A percentile compares a stretch with the other conserved stretches of the same genome.
Conservation (phyloP, 768 basidiomycete species). For the Leccinum arenicola region DNA sequence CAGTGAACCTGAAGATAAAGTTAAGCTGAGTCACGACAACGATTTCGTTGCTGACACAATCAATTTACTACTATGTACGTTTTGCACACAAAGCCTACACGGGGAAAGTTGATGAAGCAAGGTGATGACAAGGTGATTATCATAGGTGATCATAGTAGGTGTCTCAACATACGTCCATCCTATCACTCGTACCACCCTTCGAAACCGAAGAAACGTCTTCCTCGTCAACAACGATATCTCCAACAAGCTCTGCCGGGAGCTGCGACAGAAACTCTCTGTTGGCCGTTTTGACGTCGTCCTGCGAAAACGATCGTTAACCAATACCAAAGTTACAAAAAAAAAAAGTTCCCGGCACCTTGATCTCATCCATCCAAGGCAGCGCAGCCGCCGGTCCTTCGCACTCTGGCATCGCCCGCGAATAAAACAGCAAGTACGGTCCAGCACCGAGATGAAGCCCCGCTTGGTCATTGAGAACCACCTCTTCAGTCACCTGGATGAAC, state of each 20-base stretch:
- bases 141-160: neutral
- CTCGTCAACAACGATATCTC: slow-evolving; percentile 21
- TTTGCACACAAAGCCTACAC: too few species aligned
- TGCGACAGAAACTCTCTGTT: slow-evolving; percentile 36
- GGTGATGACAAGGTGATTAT: neutral
- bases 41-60: too few species aligned
- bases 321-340: neutral
- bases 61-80: too few species aligned
- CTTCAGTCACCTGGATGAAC: slow-evolving; percentile 59
- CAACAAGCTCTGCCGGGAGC: slow-evolving; percentile 31
- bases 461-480: slow-evolving; percentile 62
- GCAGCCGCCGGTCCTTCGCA: slow-evolving; percentile 6
- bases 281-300: slow-evolving; percentile 36
- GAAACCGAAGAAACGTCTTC: neutral
- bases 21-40: too few species aligned
- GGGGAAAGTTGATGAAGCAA: too few species aligned
- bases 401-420: slow-evolving; percentile 40
- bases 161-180: slow-evolving; percentile 19
- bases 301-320: neutral
- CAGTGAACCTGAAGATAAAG: too few species aligned
- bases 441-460: slow-evolving; percentile 72
- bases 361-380: slow-evolving; percentile 31
- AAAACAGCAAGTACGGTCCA: slow-evolving; percentile 78
- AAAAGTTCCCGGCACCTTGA: slow-evolving; percentile 19
- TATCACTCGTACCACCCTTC: neutral